A percentile compares a stretch with the other conserved stretches of the same genome.
phyloP scores from a whole-genome alignment of 306 rosid genomes.

The Crotalaria pallida region DNA sequence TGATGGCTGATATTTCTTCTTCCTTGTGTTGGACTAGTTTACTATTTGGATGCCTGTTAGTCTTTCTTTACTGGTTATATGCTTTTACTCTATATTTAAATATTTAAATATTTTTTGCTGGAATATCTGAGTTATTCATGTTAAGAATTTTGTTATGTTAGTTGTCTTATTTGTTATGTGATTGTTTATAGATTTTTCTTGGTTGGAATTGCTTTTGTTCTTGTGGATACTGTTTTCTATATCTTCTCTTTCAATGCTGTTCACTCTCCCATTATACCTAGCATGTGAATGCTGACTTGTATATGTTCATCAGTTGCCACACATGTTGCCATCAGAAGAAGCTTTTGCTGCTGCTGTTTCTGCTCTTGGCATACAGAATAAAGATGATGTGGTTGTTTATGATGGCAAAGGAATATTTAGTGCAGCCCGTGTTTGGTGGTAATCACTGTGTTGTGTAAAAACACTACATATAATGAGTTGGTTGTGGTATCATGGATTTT shows the following conservation, averaged over 20 bases:
- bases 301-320: constrained; percentile 81
- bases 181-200: background rate
- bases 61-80: background rate
- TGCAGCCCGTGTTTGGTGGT: constrained; percentile 99
- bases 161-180: constrained; percentile 10
- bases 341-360: constrained; percentile 97
- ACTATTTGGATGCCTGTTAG: background rate
- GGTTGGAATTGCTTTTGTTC: background rate
- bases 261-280: constrained; percentile 10
- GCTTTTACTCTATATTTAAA: background rate
- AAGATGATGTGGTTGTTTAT: constrained; percentile 79
- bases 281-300: constrained; percentile 23
- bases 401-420: constrained; percentile 96
- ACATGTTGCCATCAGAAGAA: constrained; percentile 96
- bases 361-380: constrained; percentile 82
- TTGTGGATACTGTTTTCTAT: background rate
- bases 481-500: constrained; percentile 15
- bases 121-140: background rate
- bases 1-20: constrained; percentile 5
- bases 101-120: background rate
- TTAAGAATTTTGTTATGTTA: background rate
- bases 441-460: constrained; percentile 26
- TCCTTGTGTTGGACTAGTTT: background rate
- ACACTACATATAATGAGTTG: background rate
- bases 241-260: constrained; percentile 6